Percentiles rank a stretch among this genome's conserved stretches.
Conservation (phyloP, 179 eudicot species). For the Patellifolia procumbens region DNA sequence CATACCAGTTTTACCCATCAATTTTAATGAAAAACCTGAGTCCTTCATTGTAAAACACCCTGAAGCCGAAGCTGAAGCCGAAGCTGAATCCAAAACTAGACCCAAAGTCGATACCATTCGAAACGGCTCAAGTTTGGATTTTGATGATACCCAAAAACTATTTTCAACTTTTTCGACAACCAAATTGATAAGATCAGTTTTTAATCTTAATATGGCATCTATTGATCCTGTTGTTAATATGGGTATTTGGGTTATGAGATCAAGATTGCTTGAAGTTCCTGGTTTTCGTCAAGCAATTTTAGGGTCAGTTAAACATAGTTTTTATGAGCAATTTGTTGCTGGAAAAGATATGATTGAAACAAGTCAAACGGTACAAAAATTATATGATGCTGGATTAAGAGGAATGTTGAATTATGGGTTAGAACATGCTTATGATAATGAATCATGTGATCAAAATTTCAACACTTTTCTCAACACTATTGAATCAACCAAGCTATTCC, state of each 20-base stretch:
- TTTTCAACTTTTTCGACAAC: constrained; percentile 40
- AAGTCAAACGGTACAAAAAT: constrained; percentile 38
- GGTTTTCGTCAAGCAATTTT: constrained; percentile 35
- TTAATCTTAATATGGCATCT: constrained; percentile 39
- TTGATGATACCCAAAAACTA: constrained; percentile 34
- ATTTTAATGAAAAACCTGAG: constrained; percentile 36
- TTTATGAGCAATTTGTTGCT: constrained; percentile 82
- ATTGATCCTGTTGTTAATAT: constrained; percentile 51
- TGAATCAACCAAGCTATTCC: constrained; percentile 51
- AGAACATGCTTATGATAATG: constrained; percentile 73
- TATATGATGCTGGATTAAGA: constrained; percentile 55
- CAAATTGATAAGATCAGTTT: constrained; percentile 45
- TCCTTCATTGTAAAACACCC: background rate
- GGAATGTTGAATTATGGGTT: constrained; percentile 77
- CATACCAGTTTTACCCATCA: constrained; percentile 31
- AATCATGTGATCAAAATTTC: constrained; percentile 57
- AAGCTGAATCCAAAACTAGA: no score
- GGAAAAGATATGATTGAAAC: constrained; percentile 57
- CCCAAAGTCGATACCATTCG: no score
- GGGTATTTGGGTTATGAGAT: constrained; percentile 59
- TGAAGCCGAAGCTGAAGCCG: background rate
- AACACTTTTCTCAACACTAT: constrained; percentile 49
- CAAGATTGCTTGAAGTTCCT: constrained; percentile 45
- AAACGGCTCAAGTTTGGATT: constrained; percentile 22
- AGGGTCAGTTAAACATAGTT: constrained; percentile 39